Conservation (phyloP, 768 basidiomycete species). For the Dictyophora rubrovolvata region DNA sequence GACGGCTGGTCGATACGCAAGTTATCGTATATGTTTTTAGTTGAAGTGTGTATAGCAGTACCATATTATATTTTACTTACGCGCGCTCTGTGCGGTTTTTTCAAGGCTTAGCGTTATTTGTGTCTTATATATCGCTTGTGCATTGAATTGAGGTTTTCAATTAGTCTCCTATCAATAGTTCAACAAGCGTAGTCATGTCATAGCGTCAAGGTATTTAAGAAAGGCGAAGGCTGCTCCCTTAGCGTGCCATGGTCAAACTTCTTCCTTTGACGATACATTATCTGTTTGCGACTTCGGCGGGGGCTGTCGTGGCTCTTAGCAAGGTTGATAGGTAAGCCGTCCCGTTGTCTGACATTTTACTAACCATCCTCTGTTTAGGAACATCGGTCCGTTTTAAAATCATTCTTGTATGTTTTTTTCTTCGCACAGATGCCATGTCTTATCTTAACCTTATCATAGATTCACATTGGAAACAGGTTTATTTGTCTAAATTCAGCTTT, state of each 20-base stretch:
- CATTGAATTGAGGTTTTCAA: background rate
- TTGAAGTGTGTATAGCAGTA: background rate
- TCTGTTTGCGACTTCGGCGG: background rate
- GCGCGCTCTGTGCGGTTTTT: background rate
- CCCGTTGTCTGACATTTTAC: background rate
- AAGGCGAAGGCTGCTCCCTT: background rate
- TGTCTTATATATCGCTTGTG: background rate
- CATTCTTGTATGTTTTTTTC: no score
- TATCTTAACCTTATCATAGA: no score
- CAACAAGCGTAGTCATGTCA: background rate
- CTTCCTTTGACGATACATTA: background rate
- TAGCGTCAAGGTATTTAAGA: background rate
- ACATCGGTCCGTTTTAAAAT: no score
- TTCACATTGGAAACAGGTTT: no score
- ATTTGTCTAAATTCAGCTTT: no score
- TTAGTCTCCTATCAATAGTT: background rate
- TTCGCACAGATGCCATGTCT: no score
- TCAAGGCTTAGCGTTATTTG: background rate
- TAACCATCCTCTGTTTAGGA: background rate
- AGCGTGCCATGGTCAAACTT: background rate
- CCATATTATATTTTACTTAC: background rate
- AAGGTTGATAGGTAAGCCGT: background rate
- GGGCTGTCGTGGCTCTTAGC: background rate
- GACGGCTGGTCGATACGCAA: conserved; percentile 89
- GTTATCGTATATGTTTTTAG: conserved; percentile 75